Conservation (phyloP, 2,329 filamentous ascomycete genomes). For the Microdochium trichocladiopsis region DNA sequence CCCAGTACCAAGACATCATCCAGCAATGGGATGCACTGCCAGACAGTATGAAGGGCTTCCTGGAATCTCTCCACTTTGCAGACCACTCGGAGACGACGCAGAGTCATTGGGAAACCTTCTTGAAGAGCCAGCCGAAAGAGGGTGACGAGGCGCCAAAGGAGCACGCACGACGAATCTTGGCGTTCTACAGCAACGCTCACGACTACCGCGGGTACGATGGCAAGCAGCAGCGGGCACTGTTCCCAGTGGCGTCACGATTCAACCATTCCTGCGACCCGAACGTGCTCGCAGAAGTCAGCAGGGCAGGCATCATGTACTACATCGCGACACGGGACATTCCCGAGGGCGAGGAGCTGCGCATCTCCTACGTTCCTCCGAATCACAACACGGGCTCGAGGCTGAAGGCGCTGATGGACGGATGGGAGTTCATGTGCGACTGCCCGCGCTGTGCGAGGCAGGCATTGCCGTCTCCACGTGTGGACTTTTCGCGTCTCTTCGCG, state of each 20-base stretch:
- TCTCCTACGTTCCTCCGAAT: not conserved
- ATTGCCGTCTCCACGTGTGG: no score
- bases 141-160: no score
- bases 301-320: not conserved
- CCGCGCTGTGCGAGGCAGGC: no score
- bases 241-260: not conserved
- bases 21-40: not conserved
- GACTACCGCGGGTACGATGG: not conserved
- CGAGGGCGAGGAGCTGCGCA: not conserved
- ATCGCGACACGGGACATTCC: not conserved
- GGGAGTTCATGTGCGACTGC: not conserved
- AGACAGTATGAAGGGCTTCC: not conserved
- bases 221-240: not conserved
- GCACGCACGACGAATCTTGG: not conserved
- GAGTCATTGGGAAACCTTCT: no score
- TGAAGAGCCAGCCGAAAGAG: no score
- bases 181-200: not conserved
- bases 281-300: not conserved
- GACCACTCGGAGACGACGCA: no score
- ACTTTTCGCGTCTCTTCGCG: no score
- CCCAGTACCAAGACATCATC: not conserved
- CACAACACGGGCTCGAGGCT: not conserved
- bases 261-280: not conserved
- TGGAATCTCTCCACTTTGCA: not conserved
- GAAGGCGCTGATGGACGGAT: not conserved